Base-by-base conservation (phyloP, 305 asterid genomes). In the Rubia tinctorum region DNA sequence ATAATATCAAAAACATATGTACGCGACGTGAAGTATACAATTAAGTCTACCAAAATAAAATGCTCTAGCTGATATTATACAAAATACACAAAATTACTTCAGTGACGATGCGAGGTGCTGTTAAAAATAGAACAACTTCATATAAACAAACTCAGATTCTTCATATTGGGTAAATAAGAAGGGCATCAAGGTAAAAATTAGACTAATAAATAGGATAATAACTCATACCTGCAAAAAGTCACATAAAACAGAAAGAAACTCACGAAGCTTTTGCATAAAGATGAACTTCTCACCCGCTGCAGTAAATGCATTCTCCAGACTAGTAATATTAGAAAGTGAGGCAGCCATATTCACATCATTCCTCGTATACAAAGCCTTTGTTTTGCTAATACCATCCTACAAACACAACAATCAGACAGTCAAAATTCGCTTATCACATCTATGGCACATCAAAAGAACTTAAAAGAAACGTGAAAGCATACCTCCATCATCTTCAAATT, bases 221-320 rank as follows among this genome's bases (percentile, higher is more conserved):
- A 77, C 49, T 49, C 95, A 51, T 90, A 94, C 99, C 98, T 90
- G 92, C 87, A 95, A 83, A 87, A 92, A 92, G 76, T 84, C 95
- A 88, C 99, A 90, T 80, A 92, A 80, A 84, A 90, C 97, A 82
- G 92, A 88, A 87, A 90, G 86, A 86, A 86, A 95, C 79, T 92
- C 98, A 84, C 97, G 95, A 79, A 95, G 95, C 95, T 88, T 89
- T 88, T 92, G 98, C 96, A 95, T 90, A 88, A 95, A 95, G 85
- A 88, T 87, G 91, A 84, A 95, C 93, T 88, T 92, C 89, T 95
- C 97, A 90, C 89, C 92, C 66, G 97, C 93, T 64, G 90, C 95
- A 79, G 91, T 75, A 81, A 95, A 82, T 65, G 95, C 86, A 80
- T 78, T 83, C 83, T 95, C 97, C 73, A 95, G 82, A 69, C 69